These are phyloP conservation scores for Eucalyptus fibrosa DNA, from an alignment of 345 rosid species.

Conservation along the genomic window DNA sequence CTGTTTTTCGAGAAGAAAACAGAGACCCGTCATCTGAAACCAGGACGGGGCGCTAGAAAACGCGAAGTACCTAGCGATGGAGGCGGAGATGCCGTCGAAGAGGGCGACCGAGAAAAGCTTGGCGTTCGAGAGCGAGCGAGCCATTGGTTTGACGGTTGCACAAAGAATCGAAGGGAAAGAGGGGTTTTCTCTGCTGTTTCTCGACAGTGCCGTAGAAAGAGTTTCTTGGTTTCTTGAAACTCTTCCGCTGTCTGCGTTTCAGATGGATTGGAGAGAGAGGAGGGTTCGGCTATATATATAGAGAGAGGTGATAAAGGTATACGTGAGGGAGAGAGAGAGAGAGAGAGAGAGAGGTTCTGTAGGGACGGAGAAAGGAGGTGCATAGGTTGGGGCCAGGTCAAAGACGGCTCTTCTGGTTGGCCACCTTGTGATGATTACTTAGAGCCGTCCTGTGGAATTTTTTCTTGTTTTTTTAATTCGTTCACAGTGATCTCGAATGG, in stretches of 20 bases:
- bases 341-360: background rate
- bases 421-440: background rate
- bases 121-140: conserved; percentile 30
- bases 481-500: background rate
- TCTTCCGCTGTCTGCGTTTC: background rate
- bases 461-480: background rate
- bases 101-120: conserved; percentile 23
- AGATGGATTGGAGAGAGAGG: background rate
- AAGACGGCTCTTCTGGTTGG: background rate
- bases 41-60: background rate
- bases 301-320: background rate
- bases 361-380: background rate
- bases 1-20: background rate
- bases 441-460: background rate
- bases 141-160: conserved; percentile 1
- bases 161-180: background rate
- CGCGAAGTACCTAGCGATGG: conserved; percentile 10
- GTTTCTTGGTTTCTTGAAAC: background rate
- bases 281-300: background rate
- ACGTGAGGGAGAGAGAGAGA: background rate
- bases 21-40: background rate
- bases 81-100: conserved; percentile 16
- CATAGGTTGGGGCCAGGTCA: background rate
- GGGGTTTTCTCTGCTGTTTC: background rate
- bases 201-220: background rate